Base-by-base conservation (phyloP, 192 early-diverging fungal species). In the Coemansia sp. region DNA sequence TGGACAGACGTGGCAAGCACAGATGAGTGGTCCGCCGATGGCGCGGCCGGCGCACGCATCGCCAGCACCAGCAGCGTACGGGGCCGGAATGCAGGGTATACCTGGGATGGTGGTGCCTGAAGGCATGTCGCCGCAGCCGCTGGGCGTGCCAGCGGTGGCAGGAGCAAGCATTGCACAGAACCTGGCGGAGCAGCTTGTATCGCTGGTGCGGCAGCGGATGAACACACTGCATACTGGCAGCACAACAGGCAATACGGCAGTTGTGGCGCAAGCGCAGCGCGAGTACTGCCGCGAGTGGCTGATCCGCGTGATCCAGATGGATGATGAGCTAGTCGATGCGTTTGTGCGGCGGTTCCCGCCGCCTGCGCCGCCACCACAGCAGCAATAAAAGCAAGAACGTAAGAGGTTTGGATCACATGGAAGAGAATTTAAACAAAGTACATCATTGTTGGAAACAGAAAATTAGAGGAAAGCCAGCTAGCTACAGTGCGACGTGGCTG, bases 281-380 rank as follows among this genome's bases (percentile, higher is more conserved):
- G 73, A 75, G 57, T 81, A 74, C 37, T 81, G 78, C 64, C 59
- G 78, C 52, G 69, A 75, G 33, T 81, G 78, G 78, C 73, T 81
- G 30, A 63, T 81, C 30, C 78, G 72, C 12, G 78, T 81, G 60
- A 81, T 81, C 45, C 72, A 66, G 51, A 66, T 73, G 25, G 78
- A 81, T 58, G 72, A 81, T 58, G 78, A 81, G 67, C 78, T 81
- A 48, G 78, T 81, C 42, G 78, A 81, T 60, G 78, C 72, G 42
- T 81, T 81, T 70, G 78, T 70, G 3, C 72, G 68, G 67, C 72
- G 78, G 34, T 81, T 81, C 58, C 78, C 78, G 15, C 78, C 78
- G 21, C 78, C 78, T 29, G 71, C 74, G 42, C 67, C 66, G 21
- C 51, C 62, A n/a, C 65, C 2, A 49, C 59, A 37, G 46, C 60